These are phyloP conservation scores for Citrus unshiu DNA, from an alignment of 345 rosid genomes.

Conservation along the genomic window DNA sequence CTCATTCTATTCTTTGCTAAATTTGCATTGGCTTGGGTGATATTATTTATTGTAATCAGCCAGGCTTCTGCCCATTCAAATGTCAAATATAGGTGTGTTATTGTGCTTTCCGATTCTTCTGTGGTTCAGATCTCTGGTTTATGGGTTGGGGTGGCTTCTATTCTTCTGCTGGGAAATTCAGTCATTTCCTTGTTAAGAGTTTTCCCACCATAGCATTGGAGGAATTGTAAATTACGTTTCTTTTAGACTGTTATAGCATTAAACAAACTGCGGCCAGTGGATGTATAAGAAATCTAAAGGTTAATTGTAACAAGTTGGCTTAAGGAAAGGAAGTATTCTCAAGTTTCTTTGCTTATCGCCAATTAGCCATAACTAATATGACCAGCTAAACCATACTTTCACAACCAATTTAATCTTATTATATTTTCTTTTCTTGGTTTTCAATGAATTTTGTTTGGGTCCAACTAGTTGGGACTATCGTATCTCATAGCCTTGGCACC, in stretches of 20 bases:
- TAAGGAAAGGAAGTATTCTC: too few relatives aligned
- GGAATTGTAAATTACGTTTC: slow-evolving; percentile 32
- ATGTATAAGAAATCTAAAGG: slow-evolving; percentile 1
- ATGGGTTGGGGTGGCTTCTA: not conserved
- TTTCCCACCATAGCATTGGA: not conserved
- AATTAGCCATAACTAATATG: too few relatives aligned
- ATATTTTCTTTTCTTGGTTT: too few relatives aligned
- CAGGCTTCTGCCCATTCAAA: slow-evolving; percentile 14
- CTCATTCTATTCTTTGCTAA: slow-evolving; percentile 23
- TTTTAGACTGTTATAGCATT: slow-evolving; percentile 1
- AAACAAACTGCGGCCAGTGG: not conserved
- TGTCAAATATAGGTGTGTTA: slow-evolving; percentile 6
- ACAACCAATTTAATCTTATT: too few relatives aligned
- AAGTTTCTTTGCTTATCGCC: too few relatives aligned
- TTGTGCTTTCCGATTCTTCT: not conserved
- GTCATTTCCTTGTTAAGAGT: slow-evolving; percentile 19
- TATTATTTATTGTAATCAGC: slow-evolving; percentile 28
- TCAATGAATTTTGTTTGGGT: too few relatives aligned
- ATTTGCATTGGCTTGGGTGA: slow-evolving; percentile 12
- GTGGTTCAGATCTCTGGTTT: slow-evolving; percentile 3
- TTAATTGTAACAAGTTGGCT: not conserved
- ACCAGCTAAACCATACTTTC: too few relatives aligned
- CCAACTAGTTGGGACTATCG: too few relatives aligned
- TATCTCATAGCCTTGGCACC: too few relatives aligned
- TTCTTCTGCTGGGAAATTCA: slow-evolving; percentile 9